Evolutionary conservation across 352 stramenopile genomes (phyloP).

Genomic region (Halophytophthora polymorphica): DNA sequence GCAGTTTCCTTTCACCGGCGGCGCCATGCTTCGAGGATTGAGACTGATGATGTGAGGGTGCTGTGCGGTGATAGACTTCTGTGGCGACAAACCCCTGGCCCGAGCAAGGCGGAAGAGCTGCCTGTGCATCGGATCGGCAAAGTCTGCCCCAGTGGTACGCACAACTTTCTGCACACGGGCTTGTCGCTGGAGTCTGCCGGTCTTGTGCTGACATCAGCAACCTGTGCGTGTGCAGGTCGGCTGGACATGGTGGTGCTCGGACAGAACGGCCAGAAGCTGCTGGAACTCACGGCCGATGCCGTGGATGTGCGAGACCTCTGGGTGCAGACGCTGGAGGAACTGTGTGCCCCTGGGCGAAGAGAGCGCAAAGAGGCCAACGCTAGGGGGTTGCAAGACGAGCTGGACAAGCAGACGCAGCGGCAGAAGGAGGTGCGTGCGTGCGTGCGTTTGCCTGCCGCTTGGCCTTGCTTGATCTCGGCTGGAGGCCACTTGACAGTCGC

Average conservation of each 20-base stretch:
- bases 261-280: slow-evolving; percentile 53
- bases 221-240: slow-evolving; percentile 17
- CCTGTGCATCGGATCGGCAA: slow-evolving; percentile 49
- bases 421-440: slow-evolving; percentile 51
- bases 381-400: slow-evolving; percentile 42
- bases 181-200: not conserved
- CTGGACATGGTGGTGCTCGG: slow-evolving; percentile 50
- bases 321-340: slow-evolving; percentile 67
- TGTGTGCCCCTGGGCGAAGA: slow-evolving; percentile 28
- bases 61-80: slow-evolving; percentile 22
- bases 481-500: not conserved
- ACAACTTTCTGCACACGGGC: not conserved
- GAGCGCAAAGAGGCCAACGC: slow-evolving; percentile 27
- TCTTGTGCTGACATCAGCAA: not conserved
- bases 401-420: slow-evolving; percentile 57
- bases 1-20: no score
- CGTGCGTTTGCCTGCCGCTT: not conserved
- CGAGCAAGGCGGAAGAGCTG: slow-evolving; percentile 45
- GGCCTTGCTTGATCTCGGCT: not conserved
- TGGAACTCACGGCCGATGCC: slow-evolving; percentile 50
- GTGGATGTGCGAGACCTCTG: slow-evolving; percentile 50
- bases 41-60: not conserved
- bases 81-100: slow-evolving; percentile 43
- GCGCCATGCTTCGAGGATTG: not conserved
- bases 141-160: slow-evolving; percentile 51